These are phyloP conservation scores for Tetrahymena thermophila DNA, from an alignment of 73 alveolate genomes.

Conservation along the genomic window DNA sequence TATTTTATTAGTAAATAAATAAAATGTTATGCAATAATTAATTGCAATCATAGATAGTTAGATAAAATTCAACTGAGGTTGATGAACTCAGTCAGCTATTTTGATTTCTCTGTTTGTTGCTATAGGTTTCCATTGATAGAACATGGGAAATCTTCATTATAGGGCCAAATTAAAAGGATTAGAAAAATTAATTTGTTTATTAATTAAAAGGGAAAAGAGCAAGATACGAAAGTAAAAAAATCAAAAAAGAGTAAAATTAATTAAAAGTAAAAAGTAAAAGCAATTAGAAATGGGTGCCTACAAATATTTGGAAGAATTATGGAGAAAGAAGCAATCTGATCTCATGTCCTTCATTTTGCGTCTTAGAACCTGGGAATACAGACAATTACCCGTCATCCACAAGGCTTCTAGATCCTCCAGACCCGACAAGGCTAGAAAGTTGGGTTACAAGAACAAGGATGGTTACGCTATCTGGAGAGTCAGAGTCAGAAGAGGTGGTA, in stretches of 20 bases:
- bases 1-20: no score
- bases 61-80: neutral
- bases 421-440: slow-evolving; percentile 98
- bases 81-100: neutral
- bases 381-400: slow-evolving; percentile 97
- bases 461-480: slow-evolving; percentile 93
- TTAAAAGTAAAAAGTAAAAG: neutral
- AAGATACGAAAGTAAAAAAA: neutral
- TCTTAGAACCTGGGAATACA: slow-evolving; percentile 97
- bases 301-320: slow-evolving; percentile 97
- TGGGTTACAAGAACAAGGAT: slow-evolving; percentile 96
- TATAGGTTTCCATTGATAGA: neutral
- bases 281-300: slow-evolving; percentile 88
- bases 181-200: neutral
- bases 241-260: neutral
- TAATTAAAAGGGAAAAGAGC: slow-evolving; percentile 1
- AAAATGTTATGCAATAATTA: neutral
- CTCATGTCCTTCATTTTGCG: slow-evolving; percentile 95
- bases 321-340: slow-evolving; percentile 99
- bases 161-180: neutral
- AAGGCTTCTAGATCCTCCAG: slow-evolving; percentile 94
- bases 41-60: neutral
- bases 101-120: neutral
- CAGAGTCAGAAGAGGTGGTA: slow-evolving; percentile 99
- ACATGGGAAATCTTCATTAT: neutral